Conservation (phyloP, 2,329 filamentous ascomycete genomes). For the Daldinia sp. region DNA sequence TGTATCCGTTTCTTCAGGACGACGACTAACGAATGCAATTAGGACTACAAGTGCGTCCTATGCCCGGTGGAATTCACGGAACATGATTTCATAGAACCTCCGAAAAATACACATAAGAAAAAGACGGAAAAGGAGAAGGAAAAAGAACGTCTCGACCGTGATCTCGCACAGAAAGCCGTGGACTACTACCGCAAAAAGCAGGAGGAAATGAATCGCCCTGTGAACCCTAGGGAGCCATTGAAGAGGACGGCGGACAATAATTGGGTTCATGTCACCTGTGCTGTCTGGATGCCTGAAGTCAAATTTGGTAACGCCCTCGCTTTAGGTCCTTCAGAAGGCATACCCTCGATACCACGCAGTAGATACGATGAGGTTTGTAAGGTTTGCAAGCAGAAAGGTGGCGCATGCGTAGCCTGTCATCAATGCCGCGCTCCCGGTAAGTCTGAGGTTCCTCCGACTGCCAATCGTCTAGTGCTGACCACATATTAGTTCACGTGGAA, state of each 20-base stretch:
- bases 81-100: conserved; percentile 83
- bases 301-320: conserved; percentile 88
- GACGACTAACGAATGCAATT: conserved; percentile 44
- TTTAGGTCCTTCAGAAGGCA: conserved; percentile 87
- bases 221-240: conserved; percentile 85
- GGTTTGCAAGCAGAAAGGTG: conserved; percentile 75
- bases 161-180: conserved; percentile 79
- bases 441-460: conserved; percentile 25
- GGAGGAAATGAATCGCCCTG: conserved; percentile 81
- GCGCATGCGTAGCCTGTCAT: conserved; percentile 87
- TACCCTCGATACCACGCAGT: conserved; percentile 78
- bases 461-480: conserved; percentile 48
- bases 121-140: conserved; percentile 87
- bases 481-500: conserved; percentile 76
- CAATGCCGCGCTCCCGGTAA: conserved; percentile 68
- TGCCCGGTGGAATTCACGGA: conserved; percentile 85
- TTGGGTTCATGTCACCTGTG: conserved; percentile 96
- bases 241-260: conserved; percentile 97
- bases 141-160: conserved; percentile 84
- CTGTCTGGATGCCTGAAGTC: conserved; percentile 89
- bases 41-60: conserved; percentile 91
- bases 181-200: conserved; percentile 87
- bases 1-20: neutral
- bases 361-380: conserved; percentile 83
- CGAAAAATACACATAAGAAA: conserved; percentile 87